A percentile compares a stretch with the other conserved stretches of the same genome.
These are phyloP conservation scores for Solanum chiquidenum DNA, from an alignment of 257 asterid genomes.

Conservation along the genomic window DNA sequence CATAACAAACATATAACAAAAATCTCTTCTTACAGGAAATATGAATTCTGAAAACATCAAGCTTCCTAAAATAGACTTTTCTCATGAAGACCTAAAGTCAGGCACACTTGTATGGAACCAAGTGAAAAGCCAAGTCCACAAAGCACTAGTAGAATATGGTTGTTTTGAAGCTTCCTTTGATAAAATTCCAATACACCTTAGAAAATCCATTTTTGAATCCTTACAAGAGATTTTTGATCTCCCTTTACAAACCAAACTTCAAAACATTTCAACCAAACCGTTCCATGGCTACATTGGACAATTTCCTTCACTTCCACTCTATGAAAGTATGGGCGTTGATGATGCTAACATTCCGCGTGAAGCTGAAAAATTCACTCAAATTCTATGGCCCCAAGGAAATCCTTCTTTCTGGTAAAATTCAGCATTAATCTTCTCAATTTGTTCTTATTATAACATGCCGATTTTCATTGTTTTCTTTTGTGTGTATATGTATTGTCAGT, in stretches of 20 bases:
- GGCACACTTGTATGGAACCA: conserved; percentile 23
- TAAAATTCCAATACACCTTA: conserved; percentile 12
- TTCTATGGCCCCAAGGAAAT: conserved; percentile 55
- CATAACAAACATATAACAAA: neutral
- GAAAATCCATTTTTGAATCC: conserved; percentile 16
- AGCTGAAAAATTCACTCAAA: conserved; percentile 17
- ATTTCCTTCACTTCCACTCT: conserved; percentile 33
- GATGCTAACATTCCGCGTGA: conserved; percentile 13
- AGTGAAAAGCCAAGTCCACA: conserved; percentile 19
- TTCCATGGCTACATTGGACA: conserved; percentile 59
- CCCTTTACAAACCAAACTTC: conserved; percentile 31
- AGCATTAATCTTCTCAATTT: neutral
- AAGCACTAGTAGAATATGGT: conserved; percentile 40
- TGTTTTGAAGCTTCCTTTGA: conserved; percentile 51
- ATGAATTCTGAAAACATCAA: conserved; percentile 28
- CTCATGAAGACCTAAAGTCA: conserved; percentile 14
- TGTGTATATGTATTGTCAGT: conserved; percentile 8
- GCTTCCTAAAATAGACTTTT: conserved; percentile 42
- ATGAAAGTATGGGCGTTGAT: conserved; percentile 47
- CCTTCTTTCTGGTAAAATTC: conserved; percentile 29
- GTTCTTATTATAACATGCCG: too few relatives aligned
- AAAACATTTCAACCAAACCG: conserved; percentile 30
- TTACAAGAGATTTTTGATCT: conserved; percentile 38
- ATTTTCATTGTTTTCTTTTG: too few relatives aligned
- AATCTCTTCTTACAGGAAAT: neutral